Conservation (phyloP, 2,329 filamentous ascomycete species). For the Penicillium sp. region DNA sequence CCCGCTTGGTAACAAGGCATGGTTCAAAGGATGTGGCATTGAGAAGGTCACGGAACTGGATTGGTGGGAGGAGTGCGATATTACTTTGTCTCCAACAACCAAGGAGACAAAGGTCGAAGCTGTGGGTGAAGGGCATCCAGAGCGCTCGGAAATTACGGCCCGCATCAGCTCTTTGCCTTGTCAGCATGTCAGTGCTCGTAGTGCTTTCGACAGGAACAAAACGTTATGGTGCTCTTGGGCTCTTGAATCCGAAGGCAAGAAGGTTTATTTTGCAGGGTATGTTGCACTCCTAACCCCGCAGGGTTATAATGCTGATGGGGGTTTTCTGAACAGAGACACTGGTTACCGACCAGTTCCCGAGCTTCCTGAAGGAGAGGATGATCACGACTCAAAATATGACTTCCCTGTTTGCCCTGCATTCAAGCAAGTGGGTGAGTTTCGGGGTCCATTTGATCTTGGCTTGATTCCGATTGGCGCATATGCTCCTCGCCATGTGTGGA, state of each 20-base stretch:
- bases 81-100: constrained; percentile 57
- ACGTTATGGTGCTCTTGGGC: constrained; percentile 91
- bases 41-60: constrained; percentile 82
- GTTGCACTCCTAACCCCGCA: background rate
- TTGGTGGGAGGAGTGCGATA: constrained; percentile 85
- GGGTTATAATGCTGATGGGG: background rate
- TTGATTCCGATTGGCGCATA: constrained; percentile 94
- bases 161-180: constrained; percentile 76
- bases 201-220: constrained; percentile 65
- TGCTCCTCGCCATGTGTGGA: constrained; percentile 64
- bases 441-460: constrained; percentile 87
- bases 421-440: constrained; percentile 72
- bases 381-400: constrained; percentile 67
- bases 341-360: constrained; percentile 79
- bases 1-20: constrained; percentile 75
- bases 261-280: constrained; percentile 77
- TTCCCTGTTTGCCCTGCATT: constrained; percentile 80
- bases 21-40: constrained; percentile 73
- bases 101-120: constrained; percentile 28
- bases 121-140: constrained; percentile 21
- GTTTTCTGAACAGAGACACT: constrained; percentile 66
- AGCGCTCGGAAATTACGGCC: constrained; percentile 59
- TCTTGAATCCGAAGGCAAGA: constrained; percentile 69
- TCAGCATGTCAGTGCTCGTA: constrained; percentile 76
- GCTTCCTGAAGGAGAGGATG: constrained; percentile 62